Evolutionary conservation across 1,139 yeast genomes (phyloP).

Genomic region (Taiozyma sp.): DNA sequence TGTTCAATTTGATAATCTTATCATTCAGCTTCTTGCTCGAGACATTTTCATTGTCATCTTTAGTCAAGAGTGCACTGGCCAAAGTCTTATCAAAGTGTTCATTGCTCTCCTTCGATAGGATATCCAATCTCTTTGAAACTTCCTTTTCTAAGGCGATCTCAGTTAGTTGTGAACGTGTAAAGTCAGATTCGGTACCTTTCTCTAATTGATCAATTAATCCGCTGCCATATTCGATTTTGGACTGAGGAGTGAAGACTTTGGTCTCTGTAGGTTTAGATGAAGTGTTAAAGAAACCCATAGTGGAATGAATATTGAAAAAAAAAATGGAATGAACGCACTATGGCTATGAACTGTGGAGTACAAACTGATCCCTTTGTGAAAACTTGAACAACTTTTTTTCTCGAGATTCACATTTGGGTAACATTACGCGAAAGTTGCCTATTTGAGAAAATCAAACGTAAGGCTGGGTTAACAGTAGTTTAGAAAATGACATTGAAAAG

Average conservation of each 20-base stretch:
- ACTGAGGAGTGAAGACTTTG: constrained; percentile 62
- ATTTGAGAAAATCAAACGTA: neutral
- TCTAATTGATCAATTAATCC: constrained; percentile 68
- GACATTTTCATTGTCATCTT: constrained; percentile 26
- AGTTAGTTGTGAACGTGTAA: constrained; percentile 74
- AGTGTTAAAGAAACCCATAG: constrained; percentile 46
- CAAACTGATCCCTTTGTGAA: neutral
- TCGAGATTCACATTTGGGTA: neutral
- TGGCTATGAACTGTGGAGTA: neutral
- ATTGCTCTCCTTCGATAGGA: constrained; percentile 57
- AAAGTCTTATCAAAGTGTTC: constrained; percentile 51
- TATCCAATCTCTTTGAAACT: constrained; percentile 61
- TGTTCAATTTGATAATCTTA: constrained; percentile 42
- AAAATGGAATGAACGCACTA: neutral
- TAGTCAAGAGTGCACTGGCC: constrained; percentile 36
- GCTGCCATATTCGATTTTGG: constrained; percentile 74
- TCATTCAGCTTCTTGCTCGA: constrained; percentile 32
- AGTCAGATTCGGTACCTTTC: constrained; percentile 71
- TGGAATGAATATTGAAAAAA: neutral
- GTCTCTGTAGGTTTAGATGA: constrained; percentile 56
- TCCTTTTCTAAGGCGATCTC: constrained; percentile 76
- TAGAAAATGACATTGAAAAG: constrained; percentile 11
- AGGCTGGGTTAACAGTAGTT: neutral
- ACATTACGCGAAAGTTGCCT: neutral
- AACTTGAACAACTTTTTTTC: neutral